Percentiles rank a stretch among this genome's conserved stretches.
Evolutionary conservation across 177 flowering plant species (phyloP).

Genomic region (Vitis hybrid): DNA sequence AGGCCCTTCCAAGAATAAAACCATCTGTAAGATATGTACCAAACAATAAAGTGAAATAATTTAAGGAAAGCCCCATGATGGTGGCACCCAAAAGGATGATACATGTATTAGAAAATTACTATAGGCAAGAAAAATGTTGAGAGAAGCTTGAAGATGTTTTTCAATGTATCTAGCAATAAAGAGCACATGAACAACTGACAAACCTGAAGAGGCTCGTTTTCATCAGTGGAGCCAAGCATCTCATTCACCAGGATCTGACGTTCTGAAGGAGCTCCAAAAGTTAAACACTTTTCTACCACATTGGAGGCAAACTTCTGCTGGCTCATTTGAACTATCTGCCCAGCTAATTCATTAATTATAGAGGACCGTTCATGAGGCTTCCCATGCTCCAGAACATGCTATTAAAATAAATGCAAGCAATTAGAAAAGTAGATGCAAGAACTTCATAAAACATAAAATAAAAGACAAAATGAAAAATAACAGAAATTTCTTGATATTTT

Average conservation of each 20-base stretch:
- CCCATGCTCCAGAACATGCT: constrained; percentile 96
- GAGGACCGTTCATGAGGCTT: constrained; percentile 74
- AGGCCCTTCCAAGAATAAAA: neutral
- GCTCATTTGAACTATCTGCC: constrained; percentile 91
- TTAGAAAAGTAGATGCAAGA: neutral
- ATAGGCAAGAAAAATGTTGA: neutral
- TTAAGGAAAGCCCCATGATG: neutral
- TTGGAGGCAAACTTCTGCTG: constrained; percentile 95
- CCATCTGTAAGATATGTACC: neutral
- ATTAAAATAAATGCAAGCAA: constrained; percentile 16
- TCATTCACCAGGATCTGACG: constrained; percentile 75
- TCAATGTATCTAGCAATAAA: neutral
- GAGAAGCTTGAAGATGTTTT: neutral
- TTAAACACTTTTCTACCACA: constrained; percentile 83
- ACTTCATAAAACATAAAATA: neutral
- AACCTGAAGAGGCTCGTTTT: constrained; percentile 94
- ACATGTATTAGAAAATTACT: neutral
- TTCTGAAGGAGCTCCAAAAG: constrained; percentile 73
- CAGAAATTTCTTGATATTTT: neutral
- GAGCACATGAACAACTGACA: neutral
- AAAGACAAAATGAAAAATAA: neutral
- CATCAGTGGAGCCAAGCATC: constrained; percentile 90
- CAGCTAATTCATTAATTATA: constrained; percentile 66
- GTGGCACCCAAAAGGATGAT: neutral
- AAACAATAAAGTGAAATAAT: neutral